A percentile compares a stretch with the other conserved stretches of the same genome.
phyloP scores from a whole-genome alignment of 345 rosid genomes.

The Populus simonii region DNA sequence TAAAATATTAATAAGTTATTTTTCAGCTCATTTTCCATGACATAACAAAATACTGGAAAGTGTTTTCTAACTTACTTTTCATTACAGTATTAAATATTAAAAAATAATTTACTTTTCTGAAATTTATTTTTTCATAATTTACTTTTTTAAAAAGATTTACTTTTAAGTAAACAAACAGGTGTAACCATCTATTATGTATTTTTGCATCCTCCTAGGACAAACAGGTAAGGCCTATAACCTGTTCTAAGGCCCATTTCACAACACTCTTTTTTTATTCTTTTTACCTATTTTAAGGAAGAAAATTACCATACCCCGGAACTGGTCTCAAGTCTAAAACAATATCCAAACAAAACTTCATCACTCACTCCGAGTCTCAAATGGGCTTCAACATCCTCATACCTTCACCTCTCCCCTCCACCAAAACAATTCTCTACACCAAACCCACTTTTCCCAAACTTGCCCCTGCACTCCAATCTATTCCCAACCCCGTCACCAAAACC shows the following conservation, averaged over 20 bases:
- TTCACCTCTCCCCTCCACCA: constrained; percentile 36
- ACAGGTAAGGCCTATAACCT: neutral
- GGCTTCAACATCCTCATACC: constrained; percentile 36
- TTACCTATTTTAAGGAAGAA: neutral
- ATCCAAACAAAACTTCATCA: neutral
- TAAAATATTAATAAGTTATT: too few species aligned
- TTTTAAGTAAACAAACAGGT: too few species aligned
- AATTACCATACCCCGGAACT: neutral
- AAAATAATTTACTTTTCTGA: too few species aligned
- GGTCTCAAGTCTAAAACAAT: neutral
- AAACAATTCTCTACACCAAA: constrained; percentile 3
- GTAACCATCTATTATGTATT: too few species aligned
- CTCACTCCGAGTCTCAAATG: constrained; percentile 20
- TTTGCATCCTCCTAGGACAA: too few species aligned
- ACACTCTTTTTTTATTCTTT: neutral
- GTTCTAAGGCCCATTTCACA: neutral
- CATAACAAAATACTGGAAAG: too few species aligned
- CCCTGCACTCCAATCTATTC: neutral
- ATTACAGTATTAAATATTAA: too few species aligned
- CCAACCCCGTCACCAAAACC: constrained; percentile 10
- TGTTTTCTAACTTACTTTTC: too few species aligned
- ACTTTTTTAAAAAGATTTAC: too few species aligned
- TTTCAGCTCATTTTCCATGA: too few species aligned
- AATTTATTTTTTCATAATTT: too few species aligned
- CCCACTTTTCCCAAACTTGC: neutral